phyloP scores from a whole-genome alignment of 805 yeast species.

The Scheffersomyces coipomensis region DNA sequence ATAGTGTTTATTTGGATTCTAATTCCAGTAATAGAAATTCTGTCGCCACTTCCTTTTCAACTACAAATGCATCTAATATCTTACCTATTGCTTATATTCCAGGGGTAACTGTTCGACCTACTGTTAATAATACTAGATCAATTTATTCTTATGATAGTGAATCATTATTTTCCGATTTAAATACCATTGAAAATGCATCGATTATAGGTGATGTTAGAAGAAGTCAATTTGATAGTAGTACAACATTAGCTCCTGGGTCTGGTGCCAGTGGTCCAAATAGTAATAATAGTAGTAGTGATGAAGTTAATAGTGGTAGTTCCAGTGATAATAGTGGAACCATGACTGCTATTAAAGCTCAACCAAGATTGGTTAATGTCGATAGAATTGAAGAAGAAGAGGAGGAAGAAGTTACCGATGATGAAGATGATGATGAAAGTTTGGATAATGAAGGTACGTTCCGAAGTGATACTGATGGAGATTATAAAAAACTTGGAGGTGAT shows the following conservation, averaged over 20 bases:
- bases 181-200: slow-evolving; percentile 46
- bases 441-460: neutral
- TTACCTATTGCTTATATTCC: slow-evolving; percentile 93
- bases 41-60: slow-evolving; percentile 59
- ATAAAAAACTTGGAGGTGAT: neutral
- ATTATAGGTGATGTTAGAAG: slow-evolving; percentile 38
- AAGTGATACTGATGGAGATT: neutral
- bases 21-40: slow-evolving; percentile 25
- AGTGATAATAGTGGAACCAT: slow-evolving; percentile 46
- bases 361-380: slow-evolving; percentile 61
- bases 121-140: slow-evolving; percentile 42
- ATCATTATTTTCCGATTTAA: slow-evolving; percentile 42
- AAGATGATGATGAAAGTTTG: slow-evolving; percentile 20
- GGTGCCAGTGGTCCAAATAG: slow-evolving; percentile 1
- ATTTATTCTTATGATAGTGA: slow-evolving; percentile 43
- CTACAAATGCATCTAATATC: slow-evolving; percentile 81
- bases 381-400: slow-evolving; percentile 45
- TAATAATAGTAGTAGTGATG: slow-evolving; percentile 9
- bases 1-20: slow-evolving; percentile 13
- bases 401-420: slow-evolving; percentile 24
- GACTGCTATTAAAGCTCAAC: slow-evolving; percentile 76
- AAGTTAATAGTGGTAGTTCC: slow-evolving; percentile 26
- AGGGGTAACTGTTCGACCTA: slow-evolving; percentile 73
- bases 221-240: neutral
- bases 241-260: neutral